Percentiles rank a stretch among this genome's conserved stretches.
These are phyloP conservation scores for Phytophthora crassamura DNA, from an alignment of 352 stramenopile species.

Conservation along the genomic window DNA sequence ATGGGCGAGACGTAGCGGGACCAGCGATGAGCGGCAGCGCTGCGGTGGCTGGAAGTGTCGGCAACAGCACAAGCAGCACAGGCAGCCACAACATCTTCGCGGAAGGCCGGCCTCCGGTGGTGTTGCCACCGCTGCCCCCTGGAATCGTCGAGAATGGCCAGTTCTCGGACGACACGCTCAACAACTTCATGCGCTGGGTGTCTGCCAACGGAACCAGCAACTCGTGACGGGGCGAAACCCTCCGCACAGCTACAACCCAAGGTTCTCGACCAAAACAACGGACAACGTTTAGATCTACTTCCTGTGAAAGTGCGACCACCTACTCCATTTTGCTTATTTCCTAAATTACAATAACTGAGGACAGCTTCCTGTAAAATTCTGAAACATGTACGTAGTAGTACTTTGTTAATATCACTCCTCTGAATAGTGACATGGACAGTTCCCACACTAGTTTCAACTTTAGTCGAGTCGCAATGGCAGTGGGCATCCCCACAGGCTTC, in stretches of 20 bases:
- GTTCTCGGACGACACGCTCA: constrained; percentile 60
- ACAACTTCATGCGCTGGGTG: constrained; percentile 50
- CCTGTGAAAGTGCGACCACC: no score
- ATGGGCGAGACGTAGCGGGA: constrained; percentile 5
- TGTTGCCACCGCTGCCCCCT: constrained; percentile 24
- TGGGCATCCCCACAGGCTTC: constrained; percentile 77
- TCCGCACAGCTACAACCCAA: no score
- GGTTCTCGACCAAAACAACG: no score
- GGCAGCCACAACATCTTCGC: constrained; percentile 36
- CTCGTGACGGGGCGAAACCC: not conserved
- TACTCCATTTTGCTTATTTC: no score
- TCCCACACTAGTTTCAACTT: not conserved
- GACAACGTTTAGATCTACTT: no score
- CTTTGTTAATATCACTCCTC: no score
- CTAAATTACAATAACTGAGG: not conserved
- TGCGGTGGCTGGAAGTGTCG: not conserved
- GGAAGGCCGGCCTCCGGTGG: constrained; percentile 30
- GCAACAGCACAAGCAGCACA: constrained; percentile 28
- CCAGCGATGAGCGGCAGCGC: no score
- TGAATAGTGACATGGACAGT: no score
- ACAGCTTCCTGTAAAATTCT: not conserved
- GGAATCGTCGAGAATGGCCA: constrained; percentile 50
- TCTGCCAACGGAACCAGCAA: constrained; percentile 16
- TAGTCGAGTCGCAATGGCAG: constrained; percentile 29
- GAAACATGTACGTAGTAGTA: no score